phyloP scores from a whole-genome alignment of 345 rosid species.

The Pistacia integerrima region DNA sequence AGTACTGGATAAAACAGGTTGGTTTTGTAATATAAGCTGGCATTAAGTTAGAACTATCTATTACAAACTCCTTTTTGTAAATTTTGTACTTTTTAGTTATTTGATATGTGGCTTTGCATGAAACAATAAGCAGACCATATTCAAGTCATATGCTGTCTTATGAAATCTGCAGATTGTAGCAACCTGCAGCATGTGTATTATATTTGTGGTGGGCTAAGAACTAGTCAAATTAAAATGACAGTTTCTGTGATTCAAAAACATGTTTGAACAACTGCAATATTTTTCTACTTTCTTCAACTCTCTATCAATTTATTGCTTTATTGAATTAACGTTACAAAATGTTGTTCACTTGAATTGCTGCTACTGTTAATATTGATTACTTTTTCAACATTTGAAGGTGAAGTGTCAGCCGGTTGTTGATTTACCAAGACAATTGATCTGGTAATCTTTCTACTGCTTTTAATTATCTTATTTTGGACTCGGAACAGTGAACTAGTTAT shows the following conservation, averaged over 20 bases:
- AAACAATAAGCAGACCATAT: neutral
- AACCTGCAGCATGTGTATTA: neutral
- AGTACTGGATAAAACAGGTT: no score
- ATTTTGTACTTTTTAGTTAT: neutral
- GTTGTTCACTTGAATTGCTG: neutral
- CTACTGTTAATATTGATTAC: constrained; percentile 10
- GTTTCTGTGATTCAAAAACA: no score
- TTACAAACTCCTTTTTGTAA: neutral
- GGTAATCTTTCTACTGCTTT: constrained; percentile 46
- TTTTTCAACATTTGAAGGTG: constrained; percentile 54
- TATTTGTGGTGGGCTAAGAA: neutral
- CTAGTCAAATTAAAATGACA: neutral
- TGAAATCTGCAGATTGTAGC: neutral
- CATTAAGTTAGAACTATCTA: neutral
- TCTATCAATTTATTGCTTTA: neutral
- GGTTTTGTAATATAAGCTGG: neutral
- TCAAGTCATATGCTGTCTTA: neutral
- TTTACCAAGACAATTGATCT: constrained; percentile 56
- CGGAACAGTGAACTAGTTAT: neutral
- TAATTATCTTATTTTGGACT: neutral
- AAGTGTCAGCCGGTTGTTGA: constrained; percentile 87
- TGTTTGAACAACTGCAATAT: no score
- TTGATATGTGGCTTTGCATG: neutral
- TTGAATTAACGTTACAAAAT: neutral
- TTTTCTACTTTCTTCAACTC: neutral